These are phyloP conservation scores for Hypomontagnella monticulosa DNA, from an alignment of 495 filamentous ascomycete species.

Conservation along the genomic window DNA sequence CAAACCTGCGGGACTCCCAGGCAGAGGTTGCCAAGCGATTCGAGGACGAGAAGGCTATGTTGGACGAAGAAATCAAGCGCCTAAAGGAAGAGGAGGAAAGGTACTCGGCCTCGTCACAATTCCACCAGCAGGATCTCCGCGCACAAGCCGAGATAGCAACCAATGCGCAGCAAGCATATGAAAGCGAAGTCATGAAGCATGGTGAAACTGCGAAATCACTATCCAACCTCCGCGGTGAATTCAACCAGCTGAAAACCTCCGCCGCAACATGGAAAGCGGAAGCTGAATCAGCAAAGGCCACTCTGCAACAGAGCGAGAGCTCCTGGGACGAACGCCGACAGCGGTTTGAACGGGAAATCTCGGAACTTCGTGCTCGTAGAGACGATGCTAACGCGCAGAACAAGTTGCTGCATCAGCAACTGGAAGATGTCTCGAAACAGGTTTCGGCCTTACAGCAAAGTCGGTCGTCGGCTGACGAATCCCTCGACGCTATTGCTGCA, in stretches of 20 bases:
- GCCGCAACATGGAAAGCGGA: slow-evolving; percentile 75
- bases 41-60: slow-evolving; percentile 79
- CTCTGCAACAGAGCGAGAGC: slow-evolving; percentile 80
- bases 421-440: slow-evolving; percentile 82
- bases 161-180: slow-evolving; percentile 93
- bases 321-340: slow-evolving; percentile 86
- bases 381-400: slow-evolving; percentile 88
- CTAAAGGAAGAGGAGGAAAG: slow-evolving; percentile 87
- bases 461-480: slow-evolving; percentile 64
- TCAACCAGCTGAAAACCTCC: slow-evolving; percentile 82
- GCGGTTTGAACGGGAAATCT: slow-evolving; percentile 82
- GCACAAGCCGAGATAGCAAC: slow-evolving; percentile 93
- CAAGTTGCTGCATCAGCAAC: slow-evolving; percentile 84
- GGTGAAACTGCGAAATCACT: slow-evolving; percentile 88
- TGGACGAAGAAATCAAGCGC: slow-evolving; percentile 79
- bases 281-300: slow-evolving; percentile 80
- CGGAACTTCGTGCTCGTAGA: slow-evolving; percentile 77
- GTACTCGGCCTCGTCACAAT: slow-evolving; percentile 75
- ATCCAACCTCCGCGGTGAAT: slow-evolving; percentile 78
- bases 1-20: slow-evolving; percentile 77
- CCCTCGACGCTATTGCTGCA: slow-evolving; percentile 39
- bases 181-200: slow-evolving; percentile 91
- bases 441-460: slow-evolving; percentile 79
- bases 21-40: slow-evolving; percentile 74
- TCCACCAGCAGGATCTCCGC: slow-evolving; percentile 88